Base-by-base conservation (phyloP, 148 eudicot genomes). In the Euryodendron excelsum region DNA sequence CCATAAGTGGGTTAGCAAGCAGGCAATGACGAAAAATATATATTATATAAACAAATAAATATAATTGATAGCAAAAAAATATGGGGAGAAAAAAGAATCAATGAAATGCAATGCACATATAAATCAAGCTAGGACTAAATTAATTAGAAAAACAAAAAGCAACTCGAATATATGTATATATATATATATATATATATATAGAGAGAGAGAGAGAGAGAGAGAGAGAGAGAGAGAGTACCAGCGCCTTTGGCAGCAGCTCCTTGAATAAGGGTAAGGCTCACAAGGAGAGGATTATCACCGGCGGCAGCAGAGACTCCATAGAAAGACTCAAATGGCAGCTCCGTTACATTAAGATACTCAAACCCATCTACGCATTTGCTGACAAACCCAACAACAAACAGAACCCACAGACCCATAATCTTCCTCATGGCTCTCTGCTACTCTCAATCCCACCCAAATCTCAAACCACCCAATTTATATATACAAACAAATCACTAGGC, bases 211-310 rank as follows among this genome's bases (percentile, higher is more conserved):
- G 39, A 50, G 56, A 62, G 53, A 55, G 13, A 39, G 61, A 69
- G 62, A 45, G 60, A 72, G 69, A 48, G 33, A 80, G 41, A 77
- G 21, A 53, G 78, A 48, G 65, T 90, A 92, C 99, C 97, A 88
- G 99, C 99, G 36, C 98, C 94, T 85, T 89, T 88, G 39, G 88
- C 69, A 90, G 83, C 97, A 89, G 99, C 99, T 81, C 91, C 95
- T 61, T 78, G 82, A 65, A 96, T 86, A 41, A 93, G 92, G 66
- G 97, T 90, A 65, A 93, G 90, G 68, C 85, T 89, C 67, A 96
- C 93, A 90, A 91, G 88, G 34, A 91, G 81, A 60, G 90, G 87
- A 74, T 81, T 72, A 84, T 8, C 45, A 28, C 17, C 80, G 48
- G 79, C 76, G 18, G 27, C 72, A 80, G 84, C 84, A 76, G 84